Base-by-base conservation (phyloP, 1,284 basidiomycete species). In the Amylostereum areolatum region DNA sequence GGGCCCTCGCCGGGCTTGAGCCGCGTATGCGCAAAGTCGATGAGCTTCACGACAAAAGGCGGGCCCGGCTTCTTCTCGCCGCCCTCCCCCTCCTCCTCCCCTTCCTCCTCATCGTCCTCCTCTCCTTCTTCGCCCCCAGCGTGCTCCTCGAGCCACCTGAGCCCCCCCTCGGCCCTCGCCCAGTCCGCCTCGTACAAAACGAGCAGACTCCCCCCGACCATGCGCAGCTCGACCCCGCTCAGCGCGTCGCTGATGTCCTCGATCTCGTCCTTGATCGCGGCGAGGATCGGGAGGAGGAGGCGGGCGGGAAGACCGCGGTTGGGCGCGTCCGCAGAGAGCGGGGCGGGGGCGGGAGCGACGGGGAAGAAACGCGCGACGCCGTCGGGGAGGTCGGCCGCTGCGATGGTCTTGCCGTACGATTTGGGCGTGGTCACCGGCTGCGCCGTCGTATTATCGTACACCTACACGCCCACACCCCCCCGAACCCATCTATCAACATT, bases 11-110 rank as follows among this genome's bases (percentile, higher is more conserved):
- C 91, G 0, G 81, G 77, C 2, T 70, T 75, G 7, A 89, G 57
- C 33, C 76, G 72, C 3, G 92, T 89, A 66, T 98, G 96, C 3
- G 92, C 95, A 66, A 98, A 97, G 70, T 98, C 95, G 52, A 97
- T 97, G 55, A 97, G 68, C 52, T 85, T 85, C 50, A 96, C 74
- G 7, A 74, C 70, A 55, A 79, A 84, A 7, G 87, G 78, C 11
- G 79, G 75, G 5, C 76, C 73, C 2, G 62, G 60, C 34, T 63
- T 63, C 1, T 65, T 62, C 2, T 68, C 68, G 0, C 68, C 69
- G 0, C 69, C 68, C 0, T 68, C 64, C 3, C 65, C 61, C 1
- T 69, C 61, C 28, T 51, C 51, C 3, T 52, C 55, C 30, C 46
- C 52, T 6, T 52, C 66, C 5, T 66, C 67, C 30, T 66, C 70